These are phyloP conservation scores for Coleophoma cylindrospora DNA, from an alignment of 2,329 filamentous ascomycete species.

Conservation along the genomic window DNA sequence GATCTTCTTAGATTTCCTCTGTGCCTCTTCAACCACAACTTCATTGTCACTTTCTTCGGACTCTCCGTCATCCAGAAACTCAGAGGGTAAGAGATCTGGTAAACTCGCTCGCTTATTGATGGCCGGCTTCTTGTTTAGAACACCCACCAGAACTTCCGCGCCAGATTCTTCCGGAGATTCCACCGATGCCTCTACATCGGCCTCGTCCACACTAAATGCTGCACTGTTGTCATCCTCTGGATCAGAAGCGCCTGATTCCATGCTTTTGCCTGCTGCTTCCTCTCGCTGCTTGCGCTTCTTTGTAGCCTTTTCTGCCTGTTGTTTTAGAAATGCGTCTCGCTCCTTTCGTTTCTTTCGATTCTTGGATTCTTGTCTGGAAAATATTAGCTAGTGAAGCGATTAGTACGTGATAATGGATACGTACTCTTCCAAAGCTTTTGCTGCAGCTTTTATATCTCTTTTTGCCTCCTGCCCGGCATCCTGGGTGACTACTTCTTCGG, in stretches of 20 bases:
- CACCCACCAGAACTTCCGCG: too few species aligned
- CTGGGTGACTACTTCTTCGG: conserved; percentile 21
- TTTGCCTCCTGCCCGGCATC: conserved; percentile 15
- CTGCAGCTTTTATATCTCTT: conserved; percentile 15
- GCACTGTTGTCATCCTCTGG: not conserved
- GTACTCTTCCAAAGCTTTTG: conserved; percentile 22
- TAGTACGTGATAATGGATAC: not conserved
- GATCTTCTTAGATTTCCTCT: conserved; percentile 17
- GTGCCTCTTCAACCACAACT: not conserved
- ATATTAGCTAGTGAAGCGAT: conserved; percentile 3
- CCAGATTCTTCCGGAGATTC: not conserved
- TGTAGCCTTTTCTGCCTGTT: conserved; percentile 16
- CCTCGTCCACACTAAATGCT: not conserved
- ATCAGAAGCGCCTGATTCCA: not conserved
- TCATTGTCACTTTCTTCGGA: conserved; percentile 2
- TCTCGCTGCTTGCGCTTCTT: conserved; percentile 17
- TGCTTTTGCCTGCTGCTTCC: not conserved
- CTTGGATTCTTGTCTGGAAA: conserved; percentile 16
- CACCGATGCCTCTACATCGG: not conserved
- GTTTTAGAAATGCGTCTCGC: conserved; percentile 16
- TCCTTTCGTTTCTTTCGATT: conserved; percentile 24
- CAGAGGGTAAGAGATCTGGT: conserved; percentile 22
- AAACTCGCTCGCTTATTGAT: conserved; percentile 7
- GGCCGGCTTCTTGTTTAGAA: not conserved
- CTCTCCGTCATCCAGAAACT: conserved; percentile 22